Evolutionary conservation across 164 flowering plant species (phyloP).

Genomic region (Aristolochia contorta): DNA sequence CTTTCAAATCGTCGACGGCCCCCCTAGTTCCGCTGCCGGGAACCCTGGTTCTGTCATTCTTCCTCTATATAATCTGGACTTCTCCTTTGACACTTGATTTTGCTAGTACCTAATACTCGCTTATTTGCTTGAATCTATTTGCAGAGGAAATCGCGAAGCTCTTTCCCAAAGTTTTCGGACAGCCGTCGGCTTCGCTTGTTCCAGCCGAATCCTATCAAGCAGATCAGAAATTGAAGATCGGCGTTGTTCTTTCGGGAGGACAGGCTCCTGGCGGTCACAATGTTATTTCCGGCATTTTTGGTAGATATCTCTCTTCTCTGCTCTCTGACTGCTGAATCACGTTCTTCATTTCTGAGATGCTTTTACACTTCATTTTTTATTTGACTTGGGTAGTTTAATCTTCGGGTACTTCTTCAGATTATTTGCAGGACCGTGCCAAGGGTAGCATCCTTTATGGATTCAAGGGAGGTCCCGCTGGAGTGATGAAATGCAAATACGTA

Average conservation of each 20-base stretch:
- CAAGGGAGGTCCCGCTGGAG: conserved; percentile 96
- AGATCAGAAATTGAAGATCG: conserved; percentile 65
- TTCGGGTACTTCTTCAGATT: conserved; percentile 38
- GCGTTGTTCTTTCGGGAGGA: conserved; percentile 94
- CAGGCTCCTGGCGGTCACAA: conserved; percentile 99
- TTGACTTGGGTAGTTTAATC: neutral
- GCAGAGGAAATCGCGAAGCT: conserved; percentile 91
- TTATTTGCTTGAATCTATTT: neutral
- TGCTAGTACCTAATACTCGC: neutral
- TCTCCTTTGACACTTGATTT: too few relatives aligned
- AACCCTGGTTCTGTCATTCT: conserved; percentile 29
- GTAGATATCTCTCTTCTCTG: conserved; percentile 23
- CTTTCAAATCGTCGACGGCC: conserved; percentile 65
- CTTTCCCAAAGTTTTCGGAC: conserved; percentile 75
- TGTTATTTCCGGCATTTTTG: conserved; percentile 86
- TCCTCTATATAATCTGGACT: too few relatives aligned
- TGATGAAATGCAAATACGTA: conserved; percentile 88
- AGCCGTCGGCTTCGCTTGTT: conserved; percentile 71
- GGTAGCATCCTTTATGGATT: conserved; percentile 88
- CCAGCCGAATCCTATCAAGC: conserved; percentile 28
- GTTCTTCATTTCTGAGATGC: neutral
- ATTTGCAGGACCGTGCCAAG: conserved; percentile 64
- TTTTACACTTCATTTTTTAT: neutral
- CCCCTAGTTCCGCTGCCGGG: conserved; percentile 81
- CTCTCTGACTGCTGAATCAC: neutral